Evolutionary conservation across 83 land plant species (phyloP), one percentile per base, ranked within the genome.

Genomic region (Larix sibirica): DNA sequence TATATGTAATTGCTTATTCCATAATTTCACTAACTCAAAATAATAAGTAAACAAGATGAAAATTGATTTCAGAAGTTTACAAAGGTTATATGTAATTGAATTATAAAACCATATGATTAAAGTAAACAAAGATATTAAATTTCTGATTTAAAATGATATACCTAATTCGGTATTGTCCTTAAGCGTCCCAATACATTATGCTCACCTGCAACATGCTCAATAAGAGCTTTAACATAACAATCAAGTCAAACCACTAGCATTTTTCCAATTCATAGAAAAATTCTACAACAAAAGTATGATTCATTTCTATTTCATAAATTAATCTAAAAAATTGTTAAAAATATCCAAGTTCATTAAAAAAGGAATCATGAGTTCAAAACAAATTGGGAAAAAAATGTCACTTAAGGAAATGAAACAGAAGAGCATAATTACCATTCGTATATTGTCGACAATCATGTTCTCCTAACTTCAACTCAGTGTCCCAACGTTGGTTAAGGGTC

Each of bases 391-490:
- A 40, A 50, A 10, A 50, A 50, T 10, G 42, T 14, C 42, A 69
- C 17, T 33, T 17, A 31, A 31, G 42, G 18, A 33, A 69, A 16
- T 33, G 16, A 20, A 24, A 40, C 1, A 69, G 38, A 20, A 33
- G 18, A 69, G 33, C 42, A 69, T 69, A 36, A 42, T 71, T 42
- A 71, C 76, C 76, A n/a, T 71, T 71, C 42, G 76, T 71, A 40
- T 71, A 71, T 16, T 71, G 76, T 40, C 76, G 76, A 47, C 76
- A 71, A 71, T 71, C 76, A 42, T 71, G 76, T 40, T 71, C 54
- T 71, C 76, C 76, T n/a, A 71, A 71, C 50, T 42, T 71, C 76
- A 71, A 71, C 42, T 71, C 76, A 42, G 76, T 71, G 38, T 6
- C 24, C 76, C 76, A 71, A 71, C 42, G 76, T n/a, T 71, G 50